phyloP scores from a whole-genome alignment of 1,139 yeast species.

The Debaryomyces robertsiae region DNA sequence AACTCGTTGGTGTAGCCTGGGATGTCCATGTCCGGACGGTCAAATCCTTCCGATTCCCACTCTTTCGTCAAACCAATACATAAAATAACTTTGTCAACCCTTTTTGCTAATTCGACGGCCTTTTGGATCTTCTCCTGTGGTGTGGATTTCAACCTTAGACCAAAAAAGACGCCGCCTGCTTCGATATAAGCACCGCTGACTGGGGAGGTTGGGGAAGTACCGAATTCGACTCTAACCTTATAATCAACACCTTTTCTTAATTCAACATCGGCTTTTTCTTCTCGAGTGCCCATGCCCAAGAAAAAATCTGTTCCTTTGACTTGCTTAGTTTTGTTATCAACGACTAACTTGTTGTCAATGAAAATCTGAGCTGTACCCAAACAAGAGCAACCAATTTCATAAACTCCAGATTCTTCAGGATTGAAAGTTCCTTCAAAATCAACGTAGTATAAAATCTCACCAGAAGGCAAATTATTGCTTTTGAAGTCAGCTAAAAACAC shows the following conservation, averaged over 20 bases:
- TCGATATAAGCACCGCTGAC: conserved; percentile 22
- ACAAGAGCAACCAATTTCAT: conserved; percentile 53
- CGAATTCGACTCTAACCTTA: conserved; percentile 48
- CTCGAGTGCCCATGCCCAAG: conserved; percentile 52
- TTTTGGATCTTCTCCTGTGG: conserved; percentile 27
- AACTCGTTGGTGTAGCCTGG: conserved; percentile 54
- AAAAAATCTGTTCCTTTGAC: conserved; percentile 48
- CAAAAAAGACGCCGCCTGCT: conserved; percentile 38
- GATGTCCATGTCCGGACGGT: conserved; percentile 35
- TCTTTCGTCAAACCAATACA: conserved; percentile 45
- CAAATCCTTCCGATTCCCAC: conserved; percentile 43
- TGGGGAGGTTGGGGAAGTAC: conserved; percentile 45
- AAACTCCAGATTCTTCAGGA: conserved; percentile 51
- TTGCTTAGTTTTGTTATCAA: conserved; percentile 60
- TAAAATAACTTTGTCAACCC: conserved; percentile 40
- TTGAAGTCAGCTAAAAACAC: conserved; percentile 53
- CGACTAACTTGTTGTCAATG: conserved; percentile 52
- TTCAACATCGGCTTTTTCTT: conserved; percentile 36
- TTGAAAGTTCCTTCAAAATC: conserved; percentile 46
- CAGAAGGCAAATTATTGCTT: conserved; percentile 27
- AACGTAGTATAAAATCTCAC: conserved; percentile 34
- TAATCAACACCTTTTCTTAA: conserved; percentile 45
- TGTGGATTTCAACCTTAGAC: conserved; percentile 24
- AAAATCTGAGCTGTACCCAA: conserved; percentile 57
- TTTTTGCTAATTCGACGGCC: conserved; percentile 34